Evolutionary conservation across 371 early-diverging fungal species (phyloP).

Genomic region (Mortierella sp.): DNA sequence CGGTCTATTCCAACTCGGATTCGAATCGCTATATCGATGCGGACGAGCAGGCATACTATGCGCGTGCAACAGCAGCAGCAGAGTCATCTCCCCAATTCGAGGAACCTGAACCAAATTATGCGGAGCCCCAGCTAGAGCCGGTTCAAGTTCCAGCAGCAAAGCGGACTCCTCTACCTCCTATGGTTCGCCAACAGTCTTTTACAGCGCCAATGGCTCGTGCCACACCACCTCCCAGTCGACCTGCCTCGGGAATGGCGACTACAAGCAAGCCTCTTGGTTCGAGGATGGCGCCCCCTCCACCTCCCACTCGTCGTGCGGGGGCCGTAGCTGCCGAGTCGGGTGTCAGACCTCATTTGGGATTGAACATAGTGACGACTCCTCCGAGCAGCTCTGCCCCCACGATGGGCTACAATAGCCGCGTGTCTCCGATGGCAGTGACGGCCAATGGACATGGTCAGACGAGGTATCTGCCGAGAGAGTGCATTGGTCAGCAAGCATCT

Average conservation of each 20-base stretch:
- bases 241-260: constrained; percentile 13
- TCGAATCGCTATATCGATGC: constrained; percentile 18
- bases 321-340: neutral
- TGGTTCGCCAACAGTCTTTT: constrained; percentile 1
- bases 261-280: constrained; percentile 21
- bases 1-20: constrained; percentile 13
- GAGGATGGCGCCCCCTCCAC: constrained; percentile 30
- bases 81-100: constrained; percentile 19
- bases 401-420: neutral
- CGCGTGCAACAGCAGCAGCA: constrained; percentile 20
- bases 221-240: constrained; percentile 29
- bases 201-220: constrained; percentile 6
- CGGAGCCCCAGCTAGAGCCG: neutral
- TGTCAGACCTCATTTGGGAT: neutral
- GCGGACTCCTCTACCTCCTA: constrained; percentile 19
- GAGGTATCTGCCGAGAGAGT: constrained; percentile 32
- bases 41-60: constrained; percentile 33
- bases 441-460: constrained; percentile 4
- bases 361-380: constrained; percentile 2
- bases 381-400: neutral
- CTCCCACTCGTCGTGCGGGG: constrained; percentile 21
- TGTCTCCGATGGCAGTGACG: neutral
- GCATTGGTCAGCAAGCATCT: neutral
- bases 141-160: neutral
- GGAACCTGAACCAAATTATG: constrained; percentile 6